phyloP scores from a whole-genome alignment of 2,329 filamentous ascomycete species.

The Fusarium illudens region DNA sequence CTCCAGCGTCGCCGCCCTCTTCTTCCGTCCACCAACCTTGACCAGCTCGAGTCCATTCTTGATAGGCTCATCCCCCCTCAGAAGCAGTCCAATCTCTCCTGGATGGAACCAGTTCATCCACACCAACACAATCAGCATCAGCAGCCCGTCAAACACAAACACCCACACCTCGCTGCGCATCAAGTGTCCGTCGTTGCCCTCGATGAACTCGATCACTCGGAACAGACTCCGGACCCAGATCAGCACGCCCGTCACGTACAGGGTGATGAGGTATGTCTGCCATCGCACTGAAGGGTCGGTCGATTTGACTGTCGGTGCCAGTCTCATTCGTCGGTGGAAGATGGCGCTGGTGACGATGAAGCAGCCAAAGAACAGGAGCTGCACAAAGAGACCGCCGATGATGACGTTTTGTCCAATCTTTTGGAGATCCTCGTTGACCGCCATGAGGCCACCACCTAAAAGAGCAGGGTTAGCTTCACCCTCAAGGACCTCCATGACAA shows the following conservation, averaged over 20 bases:
- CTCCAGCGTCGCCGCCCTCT: constrained; percentile 19
- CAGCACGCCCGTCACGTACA: constrained; percentile 43
- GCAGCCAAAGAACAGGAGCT: constrained; percentile 63
- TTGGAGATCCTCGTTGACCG: constrained; percentile 19
- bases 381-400: constrained; percentile 61
- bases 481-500: background rate
- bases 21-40: constrained; percentile 9
- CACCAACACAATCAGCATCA: constrained; percentile 46
- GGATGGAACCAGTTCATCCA: constrained; percentile 46
- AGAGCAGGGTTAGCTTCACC: background rate
- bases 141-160: constrained; percentile 50
- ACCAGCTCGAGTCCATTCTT: constrained; percentile 39
- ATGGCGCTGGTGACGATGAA: constrained; percentile 58
- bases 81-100: constrained; percentile 40
- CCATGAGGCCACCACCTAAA: constrained; percentile 40
- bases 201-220: constrained; percentile 53
- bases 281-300: constrained; percentile 38
- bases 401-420: constrained; percentile 58
- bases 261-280: constrained; percentile 43
- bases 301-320: constrained; percentile 16
- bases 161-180: constrained; percentile 47
- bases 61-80: constrained; percentile 33
- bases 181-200: constrained; percentile 47
- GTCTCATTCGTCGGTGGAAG: constrained; percentile 52
- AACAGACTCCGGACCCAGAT: constrained; percentile 55